These are phyloP conservation scores for Pleurotus pulmonarius DNA, from an alignment of 768 basidiomycete genomes.

Conservation along the genomic window DNA sequence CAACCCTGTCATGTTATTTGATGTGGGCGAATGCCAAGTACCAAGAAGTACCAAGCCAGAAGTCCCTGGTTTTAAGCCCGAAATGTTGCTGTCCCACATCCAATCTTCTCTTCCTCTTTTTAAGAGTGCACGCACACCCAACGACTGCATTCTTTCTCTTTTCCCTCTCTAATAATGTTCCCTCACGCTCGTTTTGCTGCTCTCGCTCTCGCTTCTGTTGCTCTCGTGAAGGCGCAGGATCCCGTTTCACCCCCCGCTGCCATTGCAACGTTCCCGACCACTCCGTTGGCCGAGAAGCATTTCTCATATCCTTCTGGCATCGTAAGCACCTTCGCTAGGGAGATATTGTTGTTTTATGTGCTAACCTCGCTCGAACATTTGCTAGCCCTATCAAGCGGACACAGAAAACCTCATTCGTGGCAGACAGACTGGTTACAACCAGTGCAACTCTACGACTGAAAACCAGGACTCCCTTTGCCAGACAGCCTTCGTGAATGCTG, in stretches of 20 bases:
- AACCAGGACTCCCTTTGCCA: conserved; percentile 48
- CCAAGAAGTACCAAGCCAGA: not conserved
- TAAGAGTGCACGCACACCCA: not conserved
- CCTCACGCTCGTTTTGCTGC: conserved; percentile 8
- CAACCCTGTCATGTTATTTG: conserved; percentile 6
- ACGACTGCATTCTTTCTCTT: conserved; percentile 4
- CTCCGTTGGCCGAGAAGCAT: conserved; percentile 2
- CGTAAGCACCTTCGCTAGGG: not conserved
- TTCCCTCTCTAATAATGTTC: conserved; percentile 3
- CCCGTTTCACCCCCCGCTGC: not conserved
- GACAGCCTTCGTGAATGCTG: conserved; percentile 46
- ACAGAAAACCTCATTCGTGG: conserved; percentile 33
- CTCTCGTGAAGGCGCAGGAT: not conserved
- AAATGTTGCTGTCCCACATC: not conserved
- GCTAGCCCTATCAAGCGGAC: conserved; percentile 12
- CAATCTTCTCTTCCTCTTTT: not conserved
- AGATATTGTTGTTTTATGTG: not conserved
- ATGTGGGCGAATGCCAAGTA: not conserved
- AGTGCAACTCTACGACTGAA: conserved; percentile 56
- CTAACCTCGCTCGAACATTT: not conserved
- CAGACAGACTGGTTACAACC: conserved; percentile 54
- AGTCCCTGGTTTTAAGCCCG: conserved; percentile 5
- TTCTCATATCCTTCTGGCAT: conserved; percentile 7
- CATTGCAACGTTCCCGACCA: conserved; percentile 2
- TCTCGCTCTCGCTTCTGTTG: conserved; percentile 6